Evolutionary conservation across 2,329 filamentous ascomycete species (phyloP).

Genomic region (Aspergillus nomiae): DNA sequence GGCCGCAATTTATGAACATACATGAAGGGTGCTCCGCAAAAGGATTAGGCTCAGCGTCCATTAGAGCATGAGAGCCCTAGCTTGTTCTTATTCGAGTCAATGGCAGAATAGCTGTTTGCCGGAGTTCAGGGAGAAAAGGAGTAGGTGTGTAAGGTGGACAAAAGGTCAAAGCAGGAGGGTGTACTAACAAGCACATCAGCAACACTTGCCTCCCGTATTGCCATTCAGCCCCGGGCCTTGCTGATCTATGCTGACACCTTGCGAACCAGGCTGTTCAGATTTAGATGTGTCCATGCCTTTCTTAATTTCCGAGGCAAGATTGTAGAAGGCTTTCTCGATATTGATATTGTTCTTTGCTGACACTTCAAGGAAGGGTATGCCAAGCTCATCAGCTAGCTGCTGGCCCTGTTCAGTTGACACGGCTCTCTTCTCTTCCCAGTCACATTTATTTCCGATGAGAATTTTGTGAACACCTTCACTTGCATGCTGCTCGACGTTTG

Average conservation of each 20-base stretch:
- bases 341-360: slow-evolving; percentile 99
- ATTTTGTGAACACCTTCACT: slow-evolving; percentile 99
- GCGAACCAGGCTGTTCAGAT: slow-evolving; percentile 63
- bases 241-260: slow-evolving; percentile 70
- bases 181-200: slow-evolving; percentile 52
- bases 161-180: slow-evolving; percentile 16
- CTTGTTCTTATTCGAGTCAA: not conserved
- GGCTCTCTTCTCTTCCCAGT: slow-evolving; percentile 98
- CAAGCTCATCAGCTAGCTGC: slow-evolving; percentile 89
- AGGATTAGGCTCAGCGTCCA: not conserved
- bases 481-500: slow-evolving; percentile 96
- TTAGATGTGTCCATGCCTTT: slow-evolving; percentile 94
- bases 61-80: not conserved
- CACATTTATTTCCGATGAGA: slow-evolving; percentile 98
- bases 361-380: slow-evolving; percentile 97
- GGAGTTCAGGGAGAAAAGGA: not conserved
- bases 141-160: slow-evolving; percentile 5
- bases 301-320: slow-evolving; percentile 94
- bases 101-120: not conserved
- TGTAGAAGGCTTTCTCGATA: slow-evolving; percentile 98
- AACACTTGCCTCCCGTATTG: slow-evolving; percentile 71
- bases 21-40: slow-evolving; percentile 5
- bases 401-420: slow-evolving; percentile 93
- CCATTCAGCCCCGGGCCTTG: slow-evolving; percentile 54
- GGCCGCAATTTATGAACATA: slow-evolving; percentile 11